Evolutionary conservation across 768 basidiomycete genomes (phyloP), one percentile per base, ranked within the genome.

Genomic region (Collybia sordida): DNA sequence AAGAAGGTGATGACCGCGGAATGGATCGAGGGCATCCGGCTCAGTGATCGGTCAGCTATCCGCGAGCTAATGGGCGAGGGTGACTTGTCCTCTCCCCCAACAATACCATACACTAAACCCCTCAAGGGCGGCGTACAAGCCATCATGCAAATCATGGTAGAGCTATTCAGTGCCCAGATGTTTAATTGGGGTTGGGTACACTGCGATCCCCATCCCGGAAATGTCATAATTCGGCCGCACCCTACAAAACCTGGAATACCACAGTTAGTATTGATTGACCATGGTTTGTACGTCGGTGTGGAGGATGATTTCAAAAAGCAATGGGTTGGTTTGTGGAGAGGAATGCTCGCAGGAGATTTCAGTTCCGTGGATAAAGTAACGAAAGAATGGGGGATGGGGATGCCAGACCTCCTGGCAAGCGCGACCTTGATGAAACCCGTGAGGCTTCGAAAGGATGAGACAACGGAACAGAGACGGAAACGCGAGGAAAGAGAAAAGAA

Each of bases 121-220:
- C 69, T 88, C 8, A 78, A 77, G 55, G 86, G 88, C 9, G 88
- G 88, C 21, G 68, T 81, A 28, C 67, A 72, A 45, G 69, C 77
- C 25, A 75, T 90, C 49, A 93, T 97, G 91, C 82, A 89, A 52
- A 84, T 85, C 18, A 92, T 93, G 79, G 84, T 93, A 31, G 86
- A 91, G 53, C 74, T 93, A 2, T 94, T 94, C 72, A 86, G 86
- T 24, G 90, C 88, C 2, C 92, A 83, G 73, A 94, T 94, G 67
- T 98, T 97, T 65, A 79, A 80, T 51, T 97, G 89, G 89, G 93
- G 93, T 9, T 93, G 85, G 78, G 86, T 93, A 3, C 86, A 91
- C 65, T 92, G 92, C 61, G 82, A 85, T 49, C 82, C 82, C 0
- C 82, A 89, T 55, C 85, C 86, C 2, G 88, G 89, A 8, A 92